A percentile compares a stretch with the other conserved stretches of the same genome.
phyloP scores from a whole-genome alignment of 768 basidiomycete genomes.

The Psilocybe azurescens region DNA sequence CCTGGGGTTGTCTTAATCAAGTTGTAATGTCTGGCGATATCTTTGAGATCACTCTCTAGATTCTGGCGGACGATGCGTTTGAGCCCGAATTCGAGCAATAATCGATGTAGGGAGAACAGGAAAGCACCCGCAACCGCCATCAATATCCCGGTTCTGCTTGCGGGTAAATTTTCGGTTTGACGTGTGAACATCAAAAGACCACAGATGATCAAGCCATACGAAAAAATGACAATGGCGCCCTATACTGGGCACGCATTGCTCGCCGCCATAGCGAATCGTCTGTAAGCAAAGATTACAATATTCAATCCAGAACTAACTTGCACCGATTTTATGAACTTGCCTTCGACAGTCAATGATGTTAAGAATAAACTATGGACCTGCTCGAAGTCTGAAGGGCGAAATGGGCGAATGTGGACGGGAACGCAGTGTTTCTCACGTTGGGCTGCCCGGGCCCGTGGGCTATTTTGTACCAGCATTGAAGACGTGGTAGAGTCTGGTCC shows the following conservation, averaged over 20 bases:
- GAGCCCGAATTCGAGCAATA: constrained; percentile 13
- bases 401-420: constrained; percentile 16
- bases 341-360: constrained; percentile 10
- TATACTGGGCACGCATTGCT: constrained; percentile 14
- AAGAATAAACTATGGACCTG: constrained; percentile 21
- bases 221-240: constrained; percentile 15
- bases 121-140: constrained; percentile 1
- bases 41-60: constrained; percentile 24
- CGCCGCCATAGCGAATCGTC: constrained; percentile 24
- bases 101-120: constrained; percentile 18
- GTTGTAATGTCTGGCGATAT: constrained; percentile 25
- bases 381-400: constrained; percentile 16
- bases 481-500: too few relatives aligned
- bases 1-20: neutral
- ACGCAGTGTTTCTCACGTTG: neutral
- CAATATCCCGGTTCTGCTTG: neutral
- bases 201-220: constrained; percentile 16
- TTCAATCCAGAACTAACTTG: too few relatives aligned
- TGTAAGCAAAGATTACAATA: constrained; percentile 2
- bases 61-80: constrained; percentile 4
- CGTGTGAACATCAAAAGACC: constrained; percentile 3
- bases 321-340: constrained; percentile 2
- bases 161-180: neutral
- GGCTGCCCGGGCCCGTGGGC: too few relatives aligned
- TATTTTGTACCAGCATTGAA: too few relatives aligned